Percentiles rank a stretch among this genome's conserved stretches.
Conservation (phyloP, 192 early-diverging fungal genomes). For the Podochytrium sp. region DNA sequence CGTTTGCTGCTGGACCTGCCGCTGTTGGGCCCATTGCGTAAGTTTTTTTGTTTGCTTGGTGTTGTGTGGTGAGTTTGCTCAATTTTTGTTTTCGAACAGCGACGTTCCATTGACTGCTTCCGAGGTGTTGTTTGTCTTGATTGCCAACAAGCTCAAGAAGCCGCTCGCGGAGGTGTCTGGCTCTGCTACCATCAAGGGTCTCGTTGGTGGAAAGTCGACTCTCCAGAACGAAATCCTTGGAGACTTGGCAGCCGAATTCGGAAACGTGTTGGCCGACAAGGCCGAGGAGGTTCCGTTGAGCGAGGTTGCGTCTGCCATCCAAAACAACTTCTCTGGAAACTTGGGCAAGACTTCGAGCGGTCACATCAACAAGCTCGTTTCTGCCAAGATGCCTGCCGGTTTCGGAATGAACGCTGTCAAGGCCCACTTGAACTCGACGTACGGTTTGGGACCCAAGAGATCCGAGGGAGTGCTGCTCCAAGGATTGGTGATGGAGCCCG, state of each 20-base stretch:
- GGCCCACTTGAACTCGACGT: slow-evolving; percentile 68
- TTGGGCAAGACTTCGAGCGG: slow-evolving; percentile 82
- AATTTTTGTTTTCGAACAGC: slow-evolving; percentile 7
- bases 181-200: slow-evolving; percentile 84
- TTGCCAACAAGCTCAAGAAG: slow-evolving; percentile 92
- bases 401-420: slow-evolving; percentile 78
- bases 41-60: slow-evolving; percentile 32
- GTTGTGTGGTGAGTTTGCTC: neutral
- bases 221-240: slow-evolving; percentile 96
- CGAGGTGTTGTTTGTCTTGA: slow-evolving; percentile 81
- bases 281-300: slow-evolving; percentile 85
- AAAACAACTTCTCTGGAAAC: slow-evolving; percentile 62
- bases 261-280: slow-evolving; percentile 80
- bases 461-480: slow-evolving; percentile 77
- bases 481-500: slow-evolving; percentile 81
- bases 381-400: slow-evolving; percentile 92
- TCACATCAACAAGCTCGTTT: slow-evolving; percentile 79
- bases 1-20: slow-evolving; percentile 56
- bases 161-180: slow-evolving; percentile 71
- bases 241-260: slow-evolving; percentile 92
- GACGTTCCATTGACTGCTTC: slow-evolving; percentile 82
- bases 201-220: slow-evolving; percentile 95
- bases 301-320: slow-evolving; percentile 75
- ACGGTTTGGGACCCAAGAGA: slow-evolving; percentile 77
- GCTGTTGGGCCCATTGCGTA: slow-evolving; percentile 51